Evolutionary conservation across 2,329 filamentous ascomycete species (phyloP).

Genomic region (Aspergillus tanneri): DNA sequence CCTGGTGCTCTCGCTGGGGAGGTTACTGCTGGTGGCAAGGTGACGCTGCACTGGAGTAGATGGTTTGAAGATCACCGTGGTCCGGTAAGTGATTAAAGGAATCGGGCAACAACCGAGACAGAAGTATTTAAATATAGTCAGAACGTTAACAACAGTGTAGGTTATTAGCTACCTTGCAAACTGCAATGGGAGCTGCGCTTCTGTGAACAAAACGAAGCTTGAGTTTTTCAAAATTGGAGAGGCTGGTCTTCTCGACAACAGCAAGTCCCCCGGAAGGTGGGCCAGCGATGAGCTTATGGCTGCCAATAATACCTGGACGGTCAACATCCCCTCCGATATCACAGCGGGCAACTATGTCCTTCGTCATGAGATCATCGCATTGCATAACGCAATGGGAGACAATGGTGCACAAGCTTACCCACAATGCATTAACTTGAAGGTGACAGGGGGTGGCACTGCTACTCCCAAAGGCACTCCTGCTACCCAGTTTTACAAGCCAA

Average conservation of each 20-base stretch:
- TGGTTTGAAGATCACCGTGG: no score
- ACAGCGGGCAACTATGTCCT: neutral
- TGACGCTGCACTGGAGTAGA: no score
- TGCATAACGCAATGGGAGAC: neutral
- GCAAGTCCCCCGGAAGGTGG: constrained; percentile 2
- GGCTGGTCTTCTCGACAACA: constrained; percentile 2
- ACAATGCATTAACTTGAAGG: neutral
- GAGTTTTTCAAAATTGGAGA: constrained; percentile 4
- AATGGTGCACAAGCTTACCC: neutral
- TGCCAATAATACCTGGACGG: constrained; percentile 1
- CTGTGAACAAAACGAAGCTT: constrained; percentile 2
- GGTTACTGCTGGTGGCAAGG: no score
- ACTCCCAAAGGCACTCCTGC: neutral
- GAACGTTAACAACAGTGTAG: no score
- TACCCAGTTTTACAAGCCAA: neutral
- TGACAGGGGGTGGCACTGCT: neutral
- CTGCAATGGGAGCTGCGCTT: constrained; percentile 3
- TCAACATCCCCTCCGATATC: neutral
- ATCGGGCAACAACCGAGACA: no score
- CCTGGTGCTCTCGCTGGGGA: no score
- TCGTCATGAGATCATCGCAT: constrained; percentile 3
- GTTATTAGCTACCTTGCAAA: constrained; percentile 3
- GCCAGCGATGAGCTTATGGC: constrained; percentile 2
- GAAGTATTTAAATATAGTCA: no score
- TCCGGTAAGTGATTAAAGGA: no score